Evolutionary conservation across 306 rosid species (phyloP).

Genomic region (Dalbergia cultrata): DNA sequence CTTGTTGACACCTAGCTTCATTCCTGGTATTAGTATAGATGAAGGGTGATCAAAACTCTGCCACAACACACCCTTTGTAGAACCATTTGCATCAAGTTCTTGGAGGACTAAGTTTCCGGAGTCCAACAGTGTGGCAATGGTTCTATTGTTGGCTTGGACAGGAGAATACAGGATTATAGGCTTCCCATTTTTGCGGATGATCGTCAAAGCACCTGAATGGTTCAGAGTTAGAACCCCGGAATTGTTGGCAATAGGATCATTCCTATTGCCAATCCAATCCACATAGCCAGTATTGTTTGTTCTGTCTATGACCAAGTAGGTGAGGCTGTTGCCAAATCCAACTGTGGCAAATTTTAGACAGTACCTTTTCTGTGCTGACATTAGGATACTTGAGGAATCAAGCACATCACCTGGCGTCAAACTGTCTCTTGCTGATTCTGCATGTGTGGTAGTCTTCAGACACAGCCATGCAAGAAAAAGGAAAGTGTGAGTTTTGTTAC

Average conservation of each 20-base stretch:
- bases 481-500: not conserved
- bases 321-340: not conserved
- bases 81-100: conserved; percentile 12
- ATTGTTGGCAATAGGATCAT: conserved; percentile 16
- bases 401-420: conserved; percentile 27
- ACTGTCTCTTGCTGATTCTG: not conserved
- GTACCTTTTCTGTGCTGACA: conserved; percentile 2
- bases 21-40: not conserved
- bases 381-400: conserved; percentile 6
- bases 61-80: conserved; percentile 14
- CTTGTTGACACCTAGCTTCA: conserved; percentile 15
- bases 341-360: not conserved
- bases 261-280: conserved; percentile 33
- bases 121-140: conserved; percentile 16
- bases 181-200: conserved; percentile 10
- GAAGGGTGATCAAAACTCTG: conserved; percentile 42
- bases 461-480: not conserved
- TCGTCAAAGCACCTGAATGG: conserved; percentile 6
- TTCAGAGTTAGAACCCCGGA: not conserved
- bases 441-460: not conserved
- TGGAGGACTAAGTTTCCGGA: conserved; percentile 39
- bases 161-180: conserved; percentile 8
- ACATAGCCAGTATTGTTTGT: not conserved
- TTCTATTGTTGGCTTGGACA: not conserved
- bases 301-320: no score